Percentiles rank a stretch among this genome's conserved stretches.
Conservation (phyloP, 257 asterid genomes). For the Nicotiana noctiflora region DNA sequence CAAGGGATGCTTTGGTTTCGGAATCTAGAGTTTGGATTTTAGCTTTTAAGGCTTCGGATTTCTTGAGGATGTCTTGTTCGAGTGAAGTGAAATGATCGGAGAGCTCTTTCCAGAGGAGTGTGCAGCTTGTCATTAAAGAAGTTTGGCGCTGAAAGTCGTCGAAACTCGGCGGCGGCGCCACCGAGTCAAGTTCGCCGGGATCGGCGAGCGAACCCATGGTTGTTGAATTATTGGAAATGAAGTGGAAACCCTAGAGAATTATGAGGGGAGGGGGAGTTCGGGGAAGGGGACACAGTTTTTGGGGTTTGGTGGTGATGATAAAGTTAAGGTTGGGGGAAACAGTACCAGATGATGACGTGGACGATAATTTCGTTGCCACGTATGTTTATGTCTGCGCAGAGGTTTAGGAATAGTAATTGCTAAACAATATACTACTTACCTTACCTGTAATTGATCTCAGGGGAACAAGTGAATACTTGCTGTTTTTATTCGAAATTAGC, state of each 20-base stretch:
- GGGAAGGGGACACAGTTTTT: constrained; percentile 13
- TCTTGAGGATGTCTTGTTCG: constrained; percentile 66
- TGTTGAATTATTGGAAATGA: constrained; percentile 14
- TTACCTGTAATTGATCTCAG: no score
- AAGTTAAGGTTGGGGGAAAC: constrained; percentile 27
- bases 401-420: background rate
- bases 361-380: constrained; percentile 23
- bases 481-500: no score
- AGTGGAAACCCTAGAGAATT: constrained; percentile 40
- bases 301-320: constrained; percentile 26
- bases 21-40: constrained; percentile 42
- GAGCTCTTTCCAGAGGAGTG: constrained; percentile 96
- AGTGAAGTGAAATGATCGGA: constrained; percentile 90
- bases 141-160: constrained; percentile 98
- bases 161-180: constrained; percentile 61
- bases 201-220: constrained; percentile 90
- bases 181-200: constrained; percentile 67
- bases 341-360: constrained; percentile 46
- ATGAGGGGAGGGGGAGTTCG: constrained; percentile 22
- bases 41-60: constrained; percentile 59
- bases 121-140: constrained; percentile 95
- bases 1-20: constrained; percentile 50
- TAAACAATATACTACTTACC: no score
- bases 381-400: constrained; percentile 35
- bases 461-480: no score